Base-by-base conservation (phyloP, 2,329 filamentous ascomycete genomes). In the Gnomoniopsis smithogilvyi region DNA sequence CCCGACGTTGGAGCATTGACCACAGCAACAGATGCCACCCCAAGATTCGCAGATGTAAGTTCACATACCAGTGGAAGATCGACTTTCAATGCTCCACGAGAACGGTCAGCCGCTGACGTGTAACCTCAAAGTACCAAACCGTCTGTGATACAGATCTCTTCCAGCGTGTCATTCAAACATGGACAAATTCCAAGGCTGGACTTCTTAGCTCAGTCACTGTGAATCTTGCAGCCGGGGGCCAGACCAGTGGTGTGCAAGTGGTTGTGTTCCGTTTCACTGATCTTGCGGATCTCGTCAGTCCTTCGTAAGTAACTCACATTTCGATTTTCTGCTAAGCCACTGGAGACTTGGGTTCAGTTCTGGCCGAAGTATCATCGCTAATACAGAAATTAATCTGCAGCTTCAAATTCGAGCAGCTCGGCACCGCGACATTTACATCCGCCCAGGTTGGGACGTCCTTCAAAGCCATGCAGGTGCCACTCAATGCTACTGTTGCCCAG, bases 181-280 rank as follows among this genome's bases (percentile, higher is more conserved):
- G 52, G 57, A 59, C 52, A 7, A 59, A 56, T 21, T 59, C 57
- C 30, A 56, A 56, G 52, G n/a, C 53, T 3, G 57, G 57, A 3
- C 15, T 26, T 6, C 19, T 59, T 11, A 51, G 10, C 21, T 56
- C 57, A 19, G 47, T 55, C 8, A 47, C 52, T 4, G 57, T 59
- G 24, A 59, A 56, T 2, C 21, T 59, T 7, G 57, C 57, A 15
- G 52, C 57, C n/a, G 52, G 52, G 3, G 50, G 50, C 12, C 57
- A 59, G 17, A 11, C 38, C 0, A 38, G 14, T 1, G 48, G 30
- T 19, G 19, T 59, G 15, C 6, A 56, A 21, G 21, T 59, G 14
- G 45, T 48, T 10, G 52, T 56, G 1, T 59, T 59, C 47, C 33
- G 52, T 10, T 59, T 59, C 21, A 56, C 47, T 33, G 51, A 30